Percentiles rank a stretch among this genome's conserved stretches.
These are phyloP conservation scores for Cladosporium austrohemisphaericum DNA, from an alignment of 2,329 filamentous ascomycete species.

Conservation along the genomic window DNA sequence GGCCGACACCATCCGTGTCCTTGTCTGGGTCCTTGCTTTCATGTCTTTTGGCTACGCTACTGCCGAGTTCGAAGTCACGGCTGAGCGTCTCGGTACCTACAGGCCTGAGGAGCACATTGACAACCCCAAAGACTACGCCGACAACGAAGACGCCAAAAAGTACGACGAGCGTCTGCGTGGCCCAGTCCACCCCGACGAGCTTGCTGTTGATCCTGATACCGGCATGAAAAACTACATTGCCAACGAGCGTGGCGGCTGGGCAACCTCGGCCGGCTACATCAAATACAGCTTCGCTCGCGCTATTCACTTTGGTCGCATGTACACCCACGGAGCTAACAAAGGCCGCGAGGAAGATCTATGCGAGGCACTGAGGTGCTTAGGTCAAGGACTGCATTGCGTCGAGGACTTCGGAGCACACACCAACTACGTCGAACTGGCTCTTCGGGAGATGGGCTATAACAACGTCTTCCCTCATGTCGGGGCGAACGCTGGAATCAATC, in stretches of 20 bases:
- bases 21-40: constrained; percentile 54
- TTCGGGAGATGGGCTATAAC: constrained; percentile 49
- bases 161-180: constrained; percentile 78
- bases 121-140: constrained; percentile 62
- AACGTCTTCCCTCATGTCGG: constrained; percentile 54
- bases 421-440: constrained; percentile 52
- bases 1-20: constrained; percentile 51
- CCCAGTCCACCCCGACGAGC: constrained; percentile 57
- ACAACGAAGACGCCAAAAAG: constrained; percentile 77
- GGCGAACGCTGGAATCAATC: constrained; percentile 41
- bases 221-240: constrained; percentile 99
- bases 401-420: constrained; percentile 55
- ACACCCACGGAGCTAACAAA: constrained; percentile 41
- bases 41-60: constrained; percentile 57
- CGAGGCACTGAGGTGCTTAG: constrained; percentile 49
- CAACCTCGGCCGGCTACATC: constrained; percentile 73
- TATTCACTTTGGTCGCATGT: constrained; percentile 48
- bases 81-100: constrained; percentile 49
- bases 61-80: constrained; percentile 54
- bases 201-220: constrained; percentile 51
- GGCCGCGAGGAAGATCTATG: constrained; percentile 45
- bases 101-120: constrained; percentile 54
- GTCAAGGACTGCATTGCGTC: constrained; percentile 51
- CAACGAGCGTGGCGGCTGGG: constrained; percentile 82
- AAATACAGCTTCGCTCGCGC: constrained; percentile 43